These are phyloP conservation scores for Kwoniella dejecticola DNA, from an alignment of 768 basidiomycete species.

Conservation along the genomic window DNA sequence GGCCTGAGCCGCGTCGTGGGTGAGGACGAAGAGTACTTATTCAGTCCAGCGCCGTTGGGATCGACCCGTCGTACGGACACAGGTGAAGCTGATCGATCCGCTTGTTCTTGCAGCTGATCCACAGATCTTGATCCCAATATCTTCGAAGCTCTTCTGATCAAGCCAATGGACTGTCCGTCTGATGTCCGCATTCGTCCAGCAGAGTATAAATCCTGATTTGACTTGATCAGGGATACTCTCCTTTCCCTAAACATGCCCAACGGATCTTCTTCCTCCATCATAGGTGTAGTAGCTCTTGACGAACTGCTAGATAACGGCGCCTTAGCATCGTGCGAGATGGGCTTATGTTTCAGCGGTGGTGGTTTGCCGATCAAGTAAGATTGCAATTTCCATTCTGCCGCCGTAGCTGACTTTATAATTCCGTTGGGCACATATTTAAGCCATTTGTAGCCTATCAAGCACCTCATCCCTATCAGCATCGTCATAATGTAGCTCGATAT, in stretches of 20 bases:
- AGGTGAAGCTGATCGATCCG: not conserved
- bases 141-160: slow-evolving; percentile 11
- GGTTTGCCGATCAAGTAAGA: slow-evolving; percentile 98
- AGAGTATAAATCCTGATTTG: not conserved
- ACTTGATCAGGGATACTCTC: not conserved
- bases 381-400: slow-evolving; percentile 95
- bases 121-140: not conserved
- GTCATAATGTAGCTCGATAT: not conserved
- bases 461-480: slow-evolving; percentile 28
- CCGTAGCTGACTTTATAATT: slow-evolving; percentile 89
- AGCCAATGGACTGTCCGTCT: not conserved
- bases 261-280: slow-evolving; percentile 3
- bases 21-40: too few species aligned
- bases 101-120: not conserved
- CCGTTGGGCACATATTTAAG: slow-evolving; percentile 93
- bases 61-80: too few species aligned
- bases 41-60: too few species aligned
- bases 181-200: not conserved
- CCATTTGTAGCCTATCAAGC: slow-evolving; percentile 77
- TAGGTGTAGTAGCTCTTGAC: not conserved
- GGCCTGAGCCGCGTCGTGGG: too few species aligned
- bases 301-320: not conserved
- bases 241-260: not conserved
- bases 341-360: slow-evolving; percentile 73
- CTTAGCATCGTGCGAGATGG: slow-evolving; percentile 75